Percentiles rank a stretch among this genome's conserved stretches.
Conservation (phyloP, 2,329 filamentous ascomycete genomes). For the Daldinia sp. region DNA sequence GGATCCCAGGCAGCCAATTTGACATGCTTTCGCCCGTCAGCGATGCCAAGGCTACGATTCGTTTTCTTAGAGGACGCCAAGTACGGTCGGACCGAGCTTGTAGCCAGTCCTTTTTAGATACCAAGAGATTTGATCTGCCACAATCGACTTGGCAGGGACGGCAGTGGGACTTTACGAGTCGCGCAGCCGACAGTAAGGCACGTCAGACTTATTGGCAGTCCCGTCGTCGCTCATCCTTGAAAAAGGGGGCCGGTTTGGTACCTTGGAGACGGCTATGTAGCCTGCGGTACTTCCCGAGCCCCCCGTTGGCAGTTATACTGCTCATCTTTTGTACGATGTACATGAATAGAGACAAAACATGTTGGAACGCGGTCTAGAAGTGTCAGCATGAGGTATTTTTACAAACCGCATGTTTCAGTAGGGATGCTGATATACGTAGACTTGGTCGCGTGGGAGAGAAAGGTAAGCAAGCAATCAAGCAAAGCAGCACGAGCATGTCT, state of each 20-base stretch:
- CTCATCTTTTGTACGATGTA: constrained; percentile 11
- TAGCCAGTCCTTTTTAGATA: constrained; percentile 35
- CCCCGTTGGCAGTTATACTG: constrained; percentile 7
- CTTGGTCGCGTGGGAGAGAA: constrained; percentile 7
- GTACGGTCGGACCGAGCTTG: constrained; percentile 41
- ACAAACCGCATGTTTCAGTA: constrained; percentile 30
- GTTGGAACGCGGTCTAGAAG: constrained; percentile 23
- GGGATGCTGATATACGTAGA: constrained; percentile 16
- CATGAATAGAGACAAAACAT: constrained; percentile 14
- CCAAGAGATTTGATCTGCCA: constrained; percentile 47
- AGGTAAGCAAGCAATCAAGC: neutral
- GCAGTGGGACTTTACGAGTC: constrained; percentile 42
- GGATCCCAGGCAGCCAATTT: constrained; percentile 24
- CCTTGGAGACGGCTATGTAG: constrained; percentile 12
- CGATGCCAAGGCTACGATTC: constrained; percentile 37
- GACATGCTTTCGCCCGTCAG: constrained; percentile 29
- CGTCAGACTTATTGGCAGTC: constrained; percentile 21
- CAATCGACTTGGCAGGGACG: constrained; percentile 47
- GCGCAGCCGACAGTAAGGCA: constrained; percentile 22
- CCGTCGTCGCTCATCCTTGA: constrained; percentile 22
- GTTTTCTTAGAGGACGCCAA: constrained; percentile 36
- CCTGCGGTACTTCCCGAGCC: constrained; percentile 28
- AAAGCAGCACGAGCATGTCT: constrained; percentile 28
- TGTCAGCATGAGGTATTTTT: constrained; percentile 41
- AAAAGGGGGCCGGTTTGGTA: constrained; percentile 17